These are phyloP conservation scores for Tothia fuscella DNA, from an alignment of 2,329 filamentous ascomycete genomes.

Conservation along the genomic window DNA sequence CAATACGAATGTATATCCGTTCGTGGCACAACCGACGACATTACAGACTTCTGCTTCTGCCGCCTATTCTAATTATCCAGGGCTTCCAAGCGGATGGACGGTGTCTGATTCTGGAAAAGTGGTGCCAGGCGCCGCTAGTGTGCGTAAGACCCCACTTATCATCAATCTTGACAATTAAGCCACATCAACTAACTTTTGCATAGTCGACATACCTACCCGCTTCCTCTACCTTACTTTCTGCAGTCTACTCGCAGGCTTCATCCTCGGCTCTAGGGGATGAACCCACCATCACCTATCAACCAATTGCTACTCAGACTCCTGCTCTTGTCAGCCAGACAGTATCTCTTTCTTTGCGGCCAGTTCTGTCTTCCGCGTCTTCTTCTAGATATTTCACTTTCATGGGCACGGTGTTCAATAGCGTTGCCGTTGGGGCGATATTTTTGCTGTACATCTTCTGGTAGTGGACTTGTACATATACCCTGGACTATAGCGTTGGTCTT, in stretches of 20 bases:
- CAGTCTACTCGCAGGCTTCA: conserved; percentile 30
- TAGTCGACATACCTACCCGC: conserved; percentile 40
- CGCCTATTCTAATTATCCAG: conserved; percentile 35
- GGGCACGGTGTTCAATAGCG: neutral
- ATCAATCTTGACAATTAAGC: conserved; percentile 7
- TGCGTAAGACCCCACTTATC: conserved; percentile 16
- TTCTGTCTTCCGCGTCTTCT: neutral
- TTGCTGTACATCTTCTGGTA: neutral
- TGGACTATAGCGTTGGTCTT: no score
- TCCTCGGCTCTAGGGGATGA: conserved; percentile 32
- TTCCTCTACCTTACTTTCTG: conserved; percentile 41
- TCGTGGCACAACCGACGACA: conserved; percentile 46
- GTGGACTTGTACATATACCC: neutral
- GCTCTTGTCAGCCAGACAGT: no score
- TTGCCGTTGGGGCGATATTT: neutral
- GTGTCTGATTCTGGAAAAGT: conserved; percentile 71
- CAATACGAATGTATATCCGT: conserved; percentile 55
- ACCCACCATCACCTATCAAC: neutral
- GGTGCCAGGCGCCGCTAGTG: conserved; percentile 42
- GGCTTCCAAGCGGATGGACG: conserved; percentile 69
- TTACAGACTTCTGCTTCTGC: conserved; percentile 33
- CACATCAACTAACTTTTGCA: conserved; percentile 18
- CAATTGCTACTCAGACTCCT: neutral
- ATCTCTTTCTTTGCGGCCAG: no score
- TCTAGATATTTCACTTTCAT: conserved; percentile 2